Evolutionary conservation across 306 rosid genomes (phyloP), one percentile per base, ranked within the genome.

Genomic region (Inga laurina): DNA sequence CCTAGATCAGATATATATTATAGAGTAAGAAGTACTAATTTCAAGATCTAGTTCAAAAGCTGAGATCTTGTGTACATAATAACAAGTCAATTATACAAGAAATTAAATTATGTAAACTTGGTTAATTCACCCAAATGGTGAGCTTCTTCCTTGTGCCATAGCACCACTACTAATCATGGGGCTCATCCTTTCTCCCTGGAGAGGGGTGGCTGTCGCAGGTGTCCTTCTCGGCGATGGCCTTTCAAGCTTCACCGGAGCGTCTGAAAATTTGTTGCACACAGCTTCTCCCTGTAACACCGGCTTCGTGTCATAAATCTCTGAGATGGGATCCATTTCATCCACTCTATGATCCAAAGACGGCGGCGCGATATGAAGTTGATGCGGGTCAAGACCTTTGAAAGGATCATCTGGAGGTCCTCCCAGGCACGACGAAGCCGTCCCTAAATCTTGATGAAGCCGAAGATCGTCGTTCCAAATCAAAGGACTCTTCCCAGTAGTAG

Each of bases 381-480:
- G n/a, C n/a, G 21, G 94, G 3, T 82, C 92, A 43, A 41, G 54
- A 30, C 92, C 90, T 87, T 91, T 91, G 85, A 90, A 91, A 72
- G 92, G 91, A 72, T 90, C 93, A 74, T 93, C 93, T 22, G 87
- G 90, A 14, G 88, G 80, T n/a, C 90, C 92, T 21, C 75, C 75
- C 13, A 91, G 91, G 80, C 96, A 93, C 27, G 97, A 91, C 22
- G 95, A 82, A 7, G 95, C 83, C 19, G 97, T 82, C 48, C 97
- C 98, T 82, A 93, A 86, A 82, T 95, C 97, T 75, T 95, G 97
- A 44, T 95, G 98, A 44, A 91, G 91, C 86, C 98, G 80, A 8
- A 95, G 90, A 82, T 96, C 99, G n/a, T 96, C 98, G 12, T 92
- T 78, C 99, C 99, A 96, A 30, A 93, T 88, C 88, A 95, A 85